These are phyloP conservation scores for Daldinia vernicosa DNA, from an alignment of 495 filamentous ascomycete species.

Conservation along the genomic window DNA sequence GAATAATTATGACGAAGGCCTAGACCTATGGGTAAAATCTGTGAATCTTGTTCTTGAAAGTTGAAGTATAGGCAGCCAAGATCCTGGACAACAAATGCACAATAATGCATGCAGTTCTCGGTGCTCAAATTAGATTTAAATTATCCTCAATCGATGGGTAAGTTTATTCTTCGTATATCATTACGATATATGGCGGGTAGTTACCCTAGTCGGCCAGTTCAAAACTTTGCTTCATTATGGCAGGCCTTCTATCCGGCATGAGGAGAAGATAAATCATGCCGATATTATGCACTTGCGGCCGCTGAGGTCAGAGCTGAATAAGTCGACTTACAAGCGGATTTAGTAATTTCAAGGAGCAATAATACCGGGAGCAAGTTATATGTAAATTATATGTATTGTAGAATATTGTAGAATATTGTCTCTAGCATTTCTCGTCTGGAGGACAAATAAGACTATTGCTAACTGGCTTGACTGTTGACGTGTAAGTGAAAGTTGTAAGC, in stretches of 20 bases:
- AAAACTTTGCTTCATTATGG: conserved; percentile 23
- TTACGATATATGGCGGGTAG: neutral
- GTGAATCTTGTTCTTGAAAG: neutral
- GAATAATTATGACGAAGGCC: neutral
- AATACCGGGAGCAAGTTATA: too few relatives aligned
- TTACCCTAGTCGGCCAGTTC: neutral
- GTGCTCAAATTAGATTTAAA: conserved; percentile 4
- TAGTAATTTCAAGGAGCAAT: too few relatives aligned
- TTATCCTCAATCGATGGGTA: conserved; percentile 3
- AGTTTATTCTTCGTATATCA: conserved; percentile 12
- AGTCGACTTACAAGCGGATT: neutral
- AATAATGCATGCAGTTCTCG: conserved; percentile 26
- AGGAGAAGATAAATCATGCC: conserved; percentile 22
- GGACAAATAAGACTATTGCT: too few relatives aligned
- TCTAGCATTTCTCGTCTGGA: too few relatives aligned
- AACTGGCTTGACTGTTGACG: too few relatives aligned
- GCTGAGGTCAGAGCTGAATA: neutral
- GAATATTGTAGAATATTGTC: too few relatives aligned
- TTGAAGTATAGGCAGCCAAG: neutral
- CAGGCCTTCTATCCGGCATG: neutral
- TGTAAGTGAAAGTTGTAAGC: neutral
- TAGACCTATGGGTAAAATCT: neutral
- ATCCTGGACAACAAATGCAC: conserved; percentile 1
- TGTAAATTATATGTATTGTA: too few relatives aligned
- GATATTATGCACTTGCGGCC: neutral